phyloP scores from a whole-genome alignment of 805 yeast species.

The Tetrapisispora iriomotensis region DNA sequence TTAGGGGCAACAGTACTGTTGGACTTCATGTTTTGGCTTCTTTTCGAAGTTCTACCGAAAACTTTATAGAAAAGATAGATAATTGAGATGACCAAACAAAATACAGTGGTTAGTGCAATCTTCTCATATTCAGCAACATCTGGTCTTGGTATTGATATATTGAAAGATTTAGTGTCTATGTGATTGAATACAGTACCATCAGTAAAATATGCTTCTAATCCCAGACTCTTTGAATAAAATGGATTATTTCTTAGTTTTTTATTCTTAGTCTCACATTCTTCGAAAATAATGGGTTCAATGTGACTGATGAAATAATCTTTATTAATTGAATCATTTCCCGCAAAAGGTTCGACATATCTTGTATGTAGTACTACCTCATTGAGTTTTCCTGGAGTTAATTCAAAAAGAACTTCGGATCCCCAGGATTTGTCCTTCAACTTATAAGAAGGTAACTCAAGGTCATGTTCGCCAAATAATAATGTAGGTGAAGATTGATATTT shows the following conservation, averaged over 20 bases:
- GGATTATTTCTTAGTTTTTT: conserved; percentile 26
- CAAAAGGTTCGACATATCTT: conserved; percentile 38
- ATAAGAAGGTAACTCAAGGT: conserved; percentile 49
- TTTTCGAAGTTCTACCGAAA: not conserved
- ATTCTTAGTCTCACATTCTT: conserved; percentile 37
- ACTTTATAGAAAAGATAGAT: conserved; percentile 26
- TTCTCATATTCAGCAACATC: conserved; percentile 22
- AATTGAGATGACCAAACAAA: conserved; percentile 29
- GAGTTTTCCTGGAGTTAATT: conserved; percentile 17
- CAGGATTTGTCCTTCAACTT: conserved; percentile 22
- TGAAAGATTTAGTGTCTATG: conserved; percentile 14
- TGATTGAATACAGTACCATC: conserved; percentile 36
- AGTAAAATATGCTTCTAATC: conserved; percentile 40
- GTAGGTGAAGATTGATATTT: conserved; percentile 41
- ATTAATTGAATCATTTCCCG: conserved; percentile 3
- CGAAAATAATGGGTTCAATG: conserved; percentile 36
- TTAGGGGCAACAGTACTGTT: no score
- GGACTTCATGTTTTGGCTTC: not conserved
- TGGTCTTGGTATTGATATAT: conserved; percentile 36
- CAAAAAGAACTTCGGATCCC: conserved; percentile 40
- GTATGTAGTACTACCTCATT: conserved; percentile 40
- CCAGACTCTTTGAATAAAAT: conserved; percentile 33
- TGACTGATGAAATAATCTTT: conserved; percentile 8
- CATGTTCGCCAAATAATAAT: conserved; percentile 44
- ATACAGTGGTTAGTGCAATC: conserved; percentile 31